Evolutionary conservation across 2,329 filamentous ascomycete species (phyloP).

Genomic region (Fusarium tjaetaba): DNA sequence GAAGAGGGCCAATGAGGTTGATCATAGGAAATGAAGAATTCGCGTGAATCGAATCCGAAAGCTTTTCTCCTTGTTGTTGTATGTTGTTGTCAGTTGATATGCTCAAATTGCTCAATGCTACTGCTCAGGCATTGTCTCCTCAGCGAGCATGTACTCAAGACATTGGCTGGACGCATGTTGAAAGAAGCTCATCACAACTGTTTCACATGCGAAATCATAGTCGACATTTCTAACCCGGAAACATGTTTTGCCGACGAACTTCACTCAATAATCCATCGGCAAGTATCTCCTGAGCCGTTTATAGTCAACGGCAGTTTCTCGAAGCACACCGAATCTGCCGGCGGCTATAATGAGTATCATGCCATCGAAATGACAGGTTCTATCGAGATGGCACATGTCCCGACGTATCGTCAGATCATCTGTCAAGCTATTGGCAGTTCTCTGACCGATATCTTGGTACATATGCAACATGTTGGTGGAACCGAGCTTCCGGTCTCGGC

Average conservation of each 20-base stretch:
- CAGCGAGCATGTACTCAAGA: background rate
- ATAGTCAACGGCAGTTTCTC: background rate
- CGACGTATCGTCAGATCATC: constrained; percentile 29
- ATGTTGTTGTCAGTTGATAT: background rate
- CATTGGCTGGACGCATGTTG: background rate
- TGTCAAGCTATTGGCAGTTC: background rate
- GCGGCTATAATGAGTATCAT: constrained; percentile 19
- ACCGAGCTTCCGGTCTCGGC: background rate
- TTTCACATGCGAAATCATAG: background rate
- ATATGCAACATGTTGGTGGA: background rate
- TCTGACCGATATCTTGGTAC: background rate
- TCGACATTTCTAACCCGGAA: background rate
- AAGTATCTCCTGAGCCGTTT: background rate
- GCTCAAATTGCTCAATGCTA: background rate
- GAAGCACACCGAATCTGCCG: background rate
- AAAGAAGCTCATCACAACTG: background rate
- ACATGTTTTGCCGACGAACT: constrained; percentile 1
- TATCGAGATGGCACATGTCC: background rate
- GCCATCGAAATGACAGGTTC: background rate
- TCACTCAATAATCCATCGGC: background rate
- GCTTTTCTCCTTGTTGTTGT: background rate
- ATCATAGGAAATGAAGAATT: background rate
- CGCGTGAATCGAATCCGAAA: background rate
- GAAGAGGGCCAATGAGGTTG: background rate
- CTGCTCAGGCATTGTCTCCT: background rate